These are phyloP conservation scores for Coniochaeta sp. DNA, from an alignment of 2,329 filamentous ascomycete genomes.

Conservation along the genomic window DNA sequence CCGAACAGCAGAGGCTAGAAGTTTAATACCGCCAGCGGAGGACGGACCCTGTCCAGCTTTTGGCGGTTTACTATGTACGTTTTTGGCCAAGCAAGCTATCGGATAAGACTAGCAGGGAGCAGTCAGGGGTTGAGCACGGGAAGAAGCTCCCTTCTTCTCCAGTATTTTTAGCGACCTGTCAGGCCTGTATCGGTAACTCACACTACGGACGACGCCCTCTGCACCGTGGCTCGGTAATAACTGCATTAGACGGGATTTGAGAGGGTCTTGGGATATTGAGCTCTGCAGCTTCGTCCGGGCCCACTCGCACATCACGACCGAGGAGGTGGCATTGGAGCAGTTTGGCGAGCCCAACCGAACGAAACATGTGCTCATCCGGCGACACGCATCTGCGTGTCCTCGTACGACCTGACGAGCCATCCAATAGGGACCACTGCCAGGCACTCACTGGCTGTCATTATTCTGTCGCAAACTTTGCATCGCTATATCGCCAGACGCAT, in stretches of 20 bases:
- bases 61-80: background rate
- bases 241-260: background rate
- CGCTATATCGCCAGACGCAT: too few species aligned
- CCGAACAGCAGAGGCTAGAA: background rate
- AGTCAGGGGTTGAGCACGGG: background rate
- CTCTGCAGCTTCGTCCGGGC: background rate
- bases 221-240: background rate
- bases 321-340: background rate
- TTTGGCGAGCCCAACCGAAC: background rate
- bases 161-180: background rate
- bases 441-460: background rate
- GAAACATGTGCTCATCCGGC: background rate
- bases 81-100: background rate
- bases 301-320: background rate
- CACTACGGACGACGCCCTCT: background rate
- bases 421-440: too few species aligned
- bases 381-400: background rate
- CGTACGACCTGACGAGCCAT: background rate
- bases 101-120: background rate
- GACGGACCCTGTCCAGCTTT: background rate
- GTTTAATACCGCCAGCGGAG: background rate
- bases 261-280: background rate
- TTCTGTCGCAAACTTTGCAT: background rate
- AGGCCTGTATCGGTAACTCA: background rate
- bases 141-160: background rate